phyloP scores from a whole-genome alignment of 2,329 filamentous ascomycete species.

The Nemania abortiva region DNA sequence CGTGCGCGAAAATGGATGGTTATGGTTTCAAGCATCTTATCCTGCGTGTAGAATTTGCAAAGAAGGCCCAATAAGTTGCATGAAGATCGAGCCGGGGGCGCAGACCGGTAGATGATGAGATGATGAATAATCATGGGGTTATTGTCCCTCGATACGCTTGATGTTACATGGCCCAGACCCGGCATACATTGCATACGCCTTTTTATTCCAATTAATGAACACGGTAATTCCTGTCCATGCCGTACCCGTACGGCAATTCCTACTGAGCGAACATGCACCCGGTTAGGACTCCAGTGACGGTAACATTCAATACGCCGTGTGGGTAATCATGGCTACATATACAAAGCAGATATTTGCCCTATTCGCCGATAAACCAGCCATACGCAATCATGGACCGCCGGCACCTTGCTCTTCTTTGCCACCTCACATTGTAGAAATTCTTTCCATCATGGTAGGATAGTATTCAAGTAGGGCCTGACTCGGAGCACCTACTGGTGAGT shows the following conservation, averaged over 20 bases:
- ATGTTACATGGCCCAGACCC: background rate
- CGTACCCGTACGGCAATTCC: background rate
- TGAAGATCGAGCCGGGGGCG: slow-evolving; percentile 3
- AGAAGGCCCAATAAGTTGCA: slow-evolving; percentile 68
- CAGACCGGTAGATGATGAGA: slow-evolving; percentile 25
- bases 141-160: background rate
- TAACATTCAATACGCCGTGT: background rate
- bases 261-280: background rate
- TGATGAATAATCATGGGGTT: slow-evolving; percentile 14
- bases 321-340: too few relatives aligned
- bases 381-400: background rate
- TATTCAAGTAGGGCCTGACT: background rate
- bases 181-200: slow-evolving; percentile 1
- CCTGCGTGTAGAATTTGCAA: slow-evolving; percentile 87
- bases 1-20: slow-evolving; percentile 98
- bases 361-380: background rate
- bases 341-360: too few relatives aligned
- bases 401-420: background rate
- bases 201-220: background rate
- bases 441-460: background rate
- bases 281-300: background rate
- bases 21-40: slow-evolving; percentile 91
- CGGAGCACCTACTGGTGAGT: background rate
- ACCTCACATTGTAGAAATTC: too few relatives aligned
- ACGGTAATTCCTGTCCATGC: background rate